Evolutionary conservation across 192 early-diverging fungal species (phyloP).

Genomic region (Paraglomus brasilianum): DNA sequence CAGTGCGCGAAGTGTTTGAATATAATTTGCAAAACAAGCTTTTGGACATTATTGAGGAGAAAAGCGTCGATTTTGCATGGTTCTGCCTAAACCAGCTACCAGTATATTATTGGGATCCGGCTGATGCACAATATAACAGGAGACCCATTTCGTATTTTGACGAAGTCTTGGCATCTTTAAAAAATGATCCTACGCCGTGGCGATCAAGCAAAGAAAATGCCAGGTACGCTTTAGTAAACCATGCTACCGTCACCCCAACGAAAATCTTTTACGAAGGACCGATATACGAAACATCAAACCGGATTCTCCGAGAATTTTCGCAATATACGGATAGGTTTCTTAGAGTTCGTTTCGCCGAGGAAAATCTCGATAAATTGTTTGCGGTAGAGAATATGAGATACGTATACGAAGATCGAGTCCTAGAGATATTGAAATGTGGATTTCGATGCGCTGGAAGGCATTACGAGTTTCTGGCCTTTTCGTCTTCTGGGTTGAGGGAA

Average conservation of each 20-base stretch:
- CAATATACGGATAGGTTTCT: conserved; percentile 56
- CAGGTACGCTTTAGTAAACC: conserved; percentile 5
- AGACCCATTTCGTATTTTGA: conserved; percentile 5
- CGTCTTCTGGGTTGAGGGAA: conserved; percentile 59
- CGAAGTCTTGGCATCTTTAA: not conserved
- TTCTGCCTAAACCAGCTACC: not conserved
- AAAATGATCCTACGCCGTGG: not conserved
- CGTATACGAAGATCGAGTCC: conserved; percentile 52
- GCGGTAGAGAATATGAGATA: conserved; percentile 26
- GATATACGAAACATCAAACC: conserved; percentile 66
- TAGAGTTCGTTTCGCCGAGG: conserved; percentile 69
- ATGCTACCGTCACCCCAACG: conserved; percentile 58
- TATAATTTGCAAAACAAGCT: not conserved
- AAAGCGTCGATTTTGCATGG: not conserved
- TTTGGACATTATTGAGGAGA: not conserved
- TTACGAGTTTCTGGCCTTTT: conserved; percentile 65
- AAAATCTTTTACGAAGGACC: conserved; percentile 61
- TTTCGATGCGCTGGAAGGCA: conserved; percentile 49
- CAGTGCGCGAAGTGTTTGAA: not conserved
- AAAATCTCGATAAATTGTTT: conserved; percentile 46
- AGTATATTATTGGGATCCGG: conserved; percentile 5
- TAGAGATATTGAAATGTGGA: conserved; percentile 45
- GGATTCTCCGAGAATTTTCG: conserved; percentile 62
- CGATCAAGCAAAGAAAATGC: not conserved
- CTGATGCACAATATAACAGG: not conserved